Evolutionary conservation across 805 yeast species (phyloP), one percentile per base, ranked within the genome.

Genomic region (Saccharomycopsis fermentans): DNA sequence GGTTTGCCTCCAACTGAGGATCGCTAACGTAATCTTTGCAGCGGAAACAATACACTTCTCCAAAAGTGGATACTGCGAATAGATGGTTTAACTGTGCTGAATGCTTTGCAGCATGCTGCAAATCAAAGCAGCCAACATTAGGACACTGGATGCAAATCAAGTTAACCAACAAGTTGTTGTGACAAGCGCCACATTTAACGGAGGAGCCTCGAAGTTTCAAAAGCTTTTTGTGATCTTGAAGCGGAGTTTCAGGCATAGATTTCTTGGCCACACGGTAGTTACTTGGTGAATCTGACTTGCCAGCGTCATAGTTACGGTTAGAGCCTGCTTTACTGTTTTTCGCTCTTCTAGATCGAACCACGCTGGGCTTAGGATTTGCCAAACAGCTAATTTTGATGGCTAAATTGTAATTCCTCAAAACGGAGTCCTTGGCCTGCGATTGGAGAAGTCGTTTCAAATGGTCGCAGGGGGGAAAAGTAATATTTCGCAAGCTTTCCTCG

Each of bases 141-240:
- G 90, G 86, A 67, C 95, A 87, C 66, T 86, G 91, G 43, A 87
- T 69, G 68, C 96, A 87, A 76, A 86, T 79, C 65, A 77, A 83
- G 26, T 71, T 66, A n/a, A 60, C 65, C 4, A 66, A 69, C 3
- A 76, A 68, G 52, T 67, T 67, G 27, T 72, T 64, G 9, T 70
- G 65, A 64, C 88, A 83, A 36, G 75, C 78, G 26, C 78, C 71
- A 65, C 90, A 83, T 59, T 71, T 72, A 29, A 82, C 66, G 2
- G 81, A 75, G 47, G 69, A 71, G 2, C 77, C 65, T 64, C 78
- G 77, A 56, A 78, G 67, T 35, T 69, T 71, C 53, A 74, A 63
- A 43, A 83, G 67, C 55, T 72, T 71, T 14, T 64, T 65, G 43
- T 66, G 71, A 27, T 78, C 74, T 4, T 48, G 48, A 21, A 14